phyloP scores from a whole-genome alignment of 176 grass and related monocot genomes.

The Secale cereale region DNA sequence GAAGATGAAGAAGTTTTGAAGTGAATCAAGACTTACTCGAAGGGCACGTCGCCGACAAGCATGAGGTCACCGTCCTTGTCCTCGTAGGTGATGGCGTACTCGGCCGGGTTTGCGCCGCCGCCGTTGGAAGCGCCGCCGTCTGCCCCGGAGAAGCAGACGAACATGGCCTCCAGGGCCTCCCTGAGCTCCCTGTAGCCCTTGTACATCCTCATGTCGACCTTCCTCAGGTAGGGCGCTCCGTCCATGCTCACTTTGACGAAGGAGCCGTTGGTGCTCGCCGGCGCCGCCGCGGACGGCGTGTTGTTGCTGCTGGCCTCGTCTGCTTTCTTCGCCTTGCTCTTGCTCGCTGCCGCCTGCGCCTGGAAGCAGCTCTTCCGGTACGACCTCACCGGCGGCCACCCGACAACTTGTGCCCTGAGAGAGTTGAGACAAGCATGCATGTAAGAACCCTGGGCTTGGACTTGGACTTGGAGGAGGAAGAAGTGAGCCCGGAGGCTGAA shows the following conservation, averaged over 20 bases:
- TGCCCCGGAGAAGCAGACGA: slow-evolving; percentile 50
- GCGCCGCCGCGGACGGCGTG: not conserved
- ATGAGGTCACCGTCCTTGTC: slow-evolving; percentile 89
- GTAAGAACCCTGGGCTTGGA: not conserved
- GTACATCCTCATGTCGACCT: slow-evolving; percentile 72
- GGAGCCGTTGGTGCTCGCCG: not conserved
- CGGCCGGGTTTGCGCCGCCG: slow-evolving; percentile 13
- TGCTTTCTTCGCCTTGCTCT: slow-evolving; percentile 11
- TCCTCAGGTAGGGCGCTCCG: slow-evolving; percentile 78
- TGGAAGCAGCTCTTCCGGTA: slow-evolving; percentile 84
- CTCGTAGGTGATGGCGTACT: slow-evolving; percentile 66
- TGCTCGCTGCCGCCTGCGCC: slow-evolving; percentile 11
- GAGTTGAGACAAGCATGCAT: not conserved
- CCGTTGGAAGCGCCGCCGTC: not conserved
- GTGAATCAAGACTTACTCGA: slow-evolving; percentile 39
- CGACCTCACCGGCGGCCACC: slow-evolving; percentile 87
- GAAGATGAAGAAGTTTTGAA: not conserved
- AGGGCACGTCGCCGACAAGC: slow-evolving; percentile 86
- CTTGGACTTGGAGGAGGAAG: not conserved
- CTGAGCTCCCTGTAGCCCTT: slow-evolving; percentile 77
- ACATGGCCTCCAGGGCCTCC: slow-evolving; percentile 70
- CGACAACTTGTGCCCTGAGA: slow-evolving; percentile 77
- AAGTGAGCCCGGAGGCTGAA: not conserved
- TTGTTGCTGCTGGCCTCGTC: not conserved
- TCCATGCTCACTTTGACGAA: slow-evolving; percentile 97